Base-by-base conservation (phyloP, 192 early-diverging fungal species). In the Oehlia diaphana region DNA sequence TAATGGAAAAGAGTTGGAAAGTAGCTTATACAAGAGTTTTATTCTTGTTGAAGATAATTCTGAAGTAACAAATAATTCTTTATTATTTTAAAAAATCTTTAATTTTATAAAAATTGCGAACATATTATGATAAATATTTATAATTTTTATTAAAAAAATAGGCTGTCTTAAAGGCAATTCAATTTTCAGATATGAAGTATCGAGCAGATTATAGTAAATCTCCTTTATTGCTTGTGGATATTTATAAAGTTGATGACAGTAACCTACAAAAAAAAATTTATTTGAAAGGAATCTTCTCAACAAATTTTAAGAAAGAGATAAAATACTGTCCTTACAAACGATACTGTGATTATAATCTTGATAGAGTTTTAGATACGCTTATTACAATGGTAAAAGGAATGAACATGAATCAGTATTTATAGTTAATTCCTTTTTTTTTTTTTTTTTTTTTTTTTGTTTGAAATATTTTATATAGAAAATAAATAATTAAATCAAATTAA, bases 41-140 rank as follows among this genome's bases (percentile, higher is more conserved):
- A 82, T 82, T 53, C 21, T 82, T 4, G 81, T 82, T 39, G 81
- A 82, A 9, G 77, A 82, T 79, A 72, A 69, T 26, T 16, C 39
- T 42, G 49, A 82, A 39, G 81, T 82, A 19, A 53, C 3, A 37
- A 2, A 37, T 37, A 37, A 4, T 37, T 35, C 35, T 35, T 35
- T 37, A 37, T 37, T 37, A 37, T 37, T 37, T 37, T 37, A 37
- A 37, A 37, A 37, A 37, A 37, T 4, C 4, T 37, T n/a, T 37
- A 0, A 4, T 37, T 37, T 37, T 3, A 37, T 37, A 37, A 37
- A 31, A 37, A 37, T 37, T 4, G 35, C 0, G 35, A 37, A 37
- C 35, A 37, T 37, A 0, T 37, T 2, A 37, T 37, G 3, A 3
- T 37, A 37, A 35, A 37, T 37, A 37, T 37, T 37, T 37, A 37